Conservation (phyloP, 1,139 yeast species). For the Kluyveromyces sp. region DNA sequence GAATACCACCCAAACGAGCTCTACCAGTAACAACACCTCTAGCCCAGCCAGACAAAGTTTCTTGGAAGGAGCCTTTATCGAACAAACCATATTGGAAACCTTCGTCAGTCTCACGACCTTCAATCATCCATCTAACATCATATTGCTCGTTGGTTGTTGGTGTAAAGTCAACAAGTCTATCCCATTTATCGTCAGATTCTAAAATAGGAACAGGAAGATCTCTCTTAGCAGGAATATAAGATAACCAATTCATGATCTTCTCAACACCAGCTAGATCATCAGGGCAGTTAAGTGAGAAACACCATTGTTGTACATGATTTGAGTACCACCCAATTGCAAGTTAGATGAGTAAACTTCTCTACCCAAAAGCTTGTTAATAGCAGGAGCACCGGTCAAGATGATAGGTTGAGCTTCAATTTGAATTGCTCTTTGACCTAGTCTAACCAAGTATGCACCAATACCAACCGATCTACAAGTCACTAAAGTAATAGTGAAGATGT, state of each 20-base stretch:
- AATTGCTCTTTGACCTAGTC: slow-evolving; percentile 97
- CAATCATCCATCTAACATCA: slow-evolving; percentile 94
- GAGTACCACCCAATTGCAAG: slow-evolving; percentile 97
- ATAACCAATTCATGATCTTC: slow-evolving; percentile 90
- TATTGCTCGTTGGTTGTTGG: slow-evolving; percentile 71
- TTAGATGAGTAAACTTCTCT: slow-evolving; percentile 95
- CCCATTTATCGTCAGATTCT: slow-evolving; percentile 82
- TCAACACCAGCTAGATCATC: slow-evolving; percentile 96
- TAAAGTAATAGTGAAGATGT: slow-evolving; percentile 89
- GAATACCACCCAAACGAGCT: slow-evolving; percentile 97
- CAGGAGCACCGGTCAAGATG: slow-evolving; percentile 97
- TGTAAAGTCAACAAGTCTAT: slow-evolving; percentile 76
- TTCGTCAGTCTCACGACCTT: slow-evolving; percentile 62
- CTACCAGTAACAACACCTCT: slow-evolving; percentile 97
- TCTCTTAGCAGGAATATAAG: slow-evolving; percentile 90
- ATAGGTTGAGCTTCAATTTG: slow-evolving; percentile 99
- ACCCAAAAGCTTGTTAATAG: slow-evolving; percentile 91
- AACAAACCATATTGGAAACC: slow-evolving; percentile 85
- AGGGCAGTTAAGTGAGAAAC: slow-evolving; percentile 92
- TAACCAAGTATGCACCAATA: slow-evolving; percentile 96
- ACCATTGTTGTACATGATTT: slow-evolving; percentile 96
- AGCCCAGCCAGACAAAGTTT: slow-evolving; percentile 98
- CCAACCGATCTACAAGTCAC: slow-evolving; percentile 99
- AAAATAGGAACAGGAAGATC: slow-evolving; percentile 87
- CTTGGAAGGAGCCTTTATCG: slow-evolving; percentile 89